Base-by-base conservation (phyloP, 345 rosid species). In the Eucalyptus shirleyi region DNA sequence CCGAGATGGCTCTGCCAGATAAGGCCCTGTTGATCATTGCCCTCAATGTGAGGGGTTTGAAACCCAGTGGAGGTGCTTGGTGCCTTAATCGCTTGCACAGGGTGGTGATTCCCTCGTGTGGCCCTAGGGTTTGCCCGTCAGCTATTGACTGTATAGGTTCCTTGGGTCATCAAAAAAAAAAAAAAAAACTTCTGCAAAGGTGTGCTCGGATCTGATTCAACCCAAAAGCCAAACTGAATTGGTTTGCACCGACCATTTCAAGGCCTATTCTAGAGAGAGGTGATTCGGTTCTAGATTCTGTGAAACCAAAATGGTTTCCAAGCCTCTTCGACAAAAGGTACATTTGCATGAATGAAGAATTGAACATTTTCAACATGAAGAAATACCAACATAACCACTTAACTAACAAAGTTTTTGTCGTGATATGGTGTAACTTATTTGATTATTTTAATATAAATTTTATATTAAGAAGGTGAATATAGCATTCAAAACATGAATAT, bases 261-360 rank as follows among this genome's bases (percentile, higher is more conserved):
- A 56, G 30, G 65, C n/a, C 4, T 62, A 14, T 28, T 62, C 32
- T 62, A 28, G 34, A 28, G 34, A 28, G 32, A 62, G n/a, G 17
- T 62, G 3, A 12, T 62, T 28, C 0, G 0, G 18, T 62, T 28
- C 34, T 28, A 4, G 8, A 4, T 62, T 62, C 0, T 3, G 0
- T 28, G 32, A 62, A 62, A n/a, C 32, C 16, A 28, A 28, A 62
- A 28, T 12, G 69, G 69, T 62, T 62, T 13, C 32, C 69, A 62
- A 28, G 69, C 69, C 16, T 62, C 34, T 28, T n/a, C 17, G 4
- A 62, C 69, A 62, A 62, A 62, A 60, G 1, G 32, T 62, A 59
- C 8, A 2, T 62, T 62, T 62, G 69, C 34, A 62, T 62, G 17
- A 28, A 28, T 62, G 55, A 51, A 12, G 32, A 62, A 26, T 59